These are phyloP conservation scores for Scortechinia acanthostroma DNA, from an alignment of 2,329 filamentous ascomycete genomes.

Conservation along the genomic window DNA sequence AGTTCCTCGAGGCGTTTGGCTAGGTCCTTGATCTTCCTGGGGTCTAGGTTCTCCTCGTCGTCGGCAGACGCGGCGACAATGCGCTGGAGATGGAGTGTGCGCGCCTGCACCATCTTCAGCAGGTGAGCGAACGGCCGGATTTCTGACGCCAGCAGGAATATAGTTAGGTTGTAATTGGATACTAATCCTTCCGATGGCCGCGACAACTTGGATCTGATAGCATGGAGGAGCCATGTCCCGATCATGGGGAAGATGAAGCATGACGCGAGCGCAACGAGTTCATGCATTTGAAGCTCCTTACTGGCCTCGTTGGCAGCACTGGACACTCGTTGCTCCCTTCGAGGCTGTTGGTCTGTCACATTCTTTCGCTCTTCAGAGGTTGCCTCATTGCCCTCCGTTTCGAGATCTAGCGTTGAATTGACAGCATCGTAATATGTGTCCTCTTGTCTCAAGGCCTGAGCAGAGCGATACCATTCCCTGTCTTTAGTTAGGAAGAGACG, in stretches of 20 bases:
- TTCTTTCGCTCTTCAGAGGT: neutral
- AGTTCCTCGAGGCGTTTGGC: conserved; percentile 62
- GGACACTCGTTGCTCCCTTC: neutral
- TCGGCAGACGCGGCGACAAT: conserved; percentile 51
- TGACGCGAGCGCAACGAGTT: conserved; percentile 65
- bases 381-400: neutral
- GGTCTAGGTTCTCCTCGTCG: conserved; percentile 17
- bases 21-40: conserved; percentile 45
- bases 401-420: neutral
- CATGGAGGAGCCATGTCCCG: conserved; percentile 78
- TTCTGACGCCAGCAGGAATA: conserved; percentile 83
- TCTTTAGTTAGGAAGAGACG: neutral
- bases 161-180: conserved; percentile 85
- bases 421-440: neutral
- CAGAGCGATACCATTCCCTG: conserved; percentile 2
- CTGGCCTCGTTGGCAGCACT: neutral
- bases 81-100: conserved; percentile 76
- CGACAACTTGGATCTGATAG: conserved; percentile 73
- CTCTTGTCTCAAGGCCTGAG: neutral
- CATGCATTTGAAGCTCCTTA: conserved; percentile 61
- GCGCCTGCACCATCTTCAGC: conserved; percentile 70
- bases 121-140: conserved; percentile 76
- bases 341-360: no score
- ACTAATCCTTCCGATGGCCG: conserved; percentile 79
- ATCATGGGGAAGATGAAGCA: conserved; percentile 75